Base-by-base conservation (phyloP, 2,329 filamentous ascomycete species). In the Spiromastix sp. region DNA sequence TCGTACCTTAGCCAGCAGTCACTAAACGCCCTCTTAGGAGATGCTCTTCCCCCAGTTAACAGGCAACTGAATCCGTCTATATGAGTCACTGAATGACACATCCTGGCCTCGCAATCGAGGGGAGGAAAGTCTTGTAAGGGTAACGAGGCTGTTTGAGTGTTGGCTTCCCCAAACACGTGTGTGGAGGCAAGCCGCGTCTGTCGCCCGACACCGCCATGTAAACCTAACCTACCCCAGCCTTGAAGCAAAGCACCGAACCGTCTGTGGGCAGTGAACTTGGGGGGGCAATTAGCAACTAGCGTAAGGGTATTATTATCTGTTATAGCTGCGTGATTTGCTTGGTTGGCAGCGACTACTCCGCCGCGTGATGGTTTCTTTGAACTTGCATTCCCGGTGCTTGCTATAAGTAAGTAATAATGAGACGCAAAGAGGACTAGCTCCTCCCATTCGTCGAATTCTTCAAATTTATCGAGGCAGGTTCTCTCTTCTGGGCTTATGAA, bases 361-460 rank as follows among this genome's bases (percentile, higher is more conserved):
- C 21, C 21, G 12, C 25, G 18, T 7, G 31, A 25, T 16, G 18
- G 27, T 12, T 18, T 24, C 7, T 35, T 24, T 12, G 30, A 5
- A 16, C 2, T 5, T 30, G 30, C 30, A 5, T 31, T 35, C 35
- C 32, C 18, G 43, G 48, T 74, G 27, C 63, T 69, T 10, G 85
- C 84, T 33, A 76, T 67, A 6, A 93, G 67, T 28, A 95, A 61
- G 47, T 87, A 82, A 57, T 94, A 93, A 57, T 95, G 87, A 21
- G 78, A 77, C 2, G 74, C 77, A 55, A 93, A 94, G 1, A 94
- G 65, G 2, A 81, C 78, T 52, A 95, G 86, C 50, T 95, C 89
- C 57, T 96, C 89, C 85, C 85, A 94, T 59, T 95, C 87, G 55
- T 96, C 89, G 52, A 96, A 95, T 1, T 81, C 77, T 51, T 95